Base-by-base conservation (phyloP, 2,329 filamentous ascomycete species). In the Monosporascus sp. region DNA sequence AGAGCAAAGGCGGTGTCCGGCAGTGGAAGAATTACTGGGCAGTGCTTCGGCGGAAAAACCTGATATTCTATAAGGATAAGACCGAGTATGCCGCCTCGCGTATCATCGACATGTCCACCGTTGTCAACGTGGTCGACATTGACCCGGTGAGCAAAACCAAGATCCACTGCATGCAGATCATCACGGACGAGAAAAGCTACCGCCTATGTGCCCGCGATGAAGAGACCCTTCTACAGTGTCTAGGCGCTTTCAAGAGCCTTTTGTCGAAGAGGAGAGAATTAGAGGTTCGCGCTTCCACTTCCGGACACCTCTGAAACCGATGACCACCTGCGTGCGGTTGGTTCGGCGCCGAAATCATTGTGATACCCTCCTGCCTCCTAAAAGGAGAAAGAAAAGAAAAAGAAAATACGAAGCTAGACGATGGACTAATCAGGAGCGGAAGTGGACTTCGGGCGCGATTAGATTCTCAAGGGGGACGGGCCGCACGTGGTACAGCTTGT, bases 11-110 rank as follows among this genome's bases (percentile, higher is more conserved):
- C 22, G 90, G 91, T 8, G 78, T 99, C 51, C 85, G 88, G 47
- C 89, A 96, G 65, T 99, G 94, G 94, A 97, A 96, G 76, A 87
- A 90, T 62, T 80, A 91, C 54, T 97, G 94, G 94, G 88, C 88
- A 14, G 94, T 97, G 0, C 79, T 99, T 49, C 88, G 94, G 35
- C 87, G 90, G 1, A 85, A 88, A 49, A 91, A 89, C 58, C 76
- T 99, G 35, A 88, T 90, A 17, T 81, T 97, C 25, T 99, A 99
- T 78, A 97, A 97, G 70, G 88, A 95, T 65, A 89, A 95, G 57
- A 78, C 85, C 58, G 94, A 99, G 72, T 97, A 97, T 69, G 87
- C 88, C 14, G 90, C 92, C 1, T 79, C 88, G 56, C 86, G 91
- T 61, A 88, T 99, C 61, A 76, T 97, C 37, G 84, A 88, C 4